These are phyloP conservation scores for Halophytophthora polymorphica DNA, from an alignment of 352 stramenopile genomes.

Conservation along the genomic window DNA sequence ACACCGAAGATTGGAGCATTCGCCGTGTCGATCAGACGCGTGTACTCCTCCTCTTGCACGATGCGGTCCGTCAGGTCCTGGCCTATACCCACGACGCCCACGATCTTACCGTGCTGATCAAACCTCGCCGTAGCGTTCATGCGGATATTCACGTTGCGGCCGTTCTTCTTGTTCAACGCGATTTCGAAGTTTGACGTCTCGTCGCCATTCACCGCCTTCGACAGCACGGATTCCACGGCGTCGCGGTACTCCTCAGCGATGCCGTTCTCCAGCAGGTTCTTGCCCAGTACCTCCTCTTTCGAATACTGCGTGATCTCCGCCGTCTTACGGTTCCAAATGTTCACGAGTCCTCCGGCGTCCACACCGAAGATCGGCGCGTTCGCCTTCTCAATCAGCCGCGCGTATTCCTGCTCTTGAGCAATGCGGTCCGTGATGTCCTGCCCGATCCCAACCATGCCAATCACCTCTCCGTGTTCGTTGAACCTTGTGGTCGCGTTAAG, in stretches of 20 bases:
- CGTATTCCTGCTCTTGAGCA: slow-evolving; percentile 75
- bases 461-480: slow-evolving; percentile 75
- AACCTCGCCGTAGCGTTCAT: slow-evolving; percentile 70
- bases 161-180: slow-evolving; percentile 65
- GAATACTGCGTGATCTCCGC: slow-evolving; percentile 88
- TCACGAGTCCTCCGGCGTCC: slow-evolving; percentile 69
- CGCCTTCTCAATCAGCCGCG: slow-evolving; percentile 84
- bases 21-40: slow-evolving; percentile 87
- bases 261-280: slow-evolving; percentile 64
- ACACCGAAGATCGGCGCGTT: slow-evolving; percentile 91
- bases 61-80: slow-evolving; percentile 87
- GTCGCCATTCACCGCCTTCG: slow-evolving; percentile 53
- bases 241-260: slow-evolving; percentile 56
- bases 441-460: slow-evolving; percentile 88
- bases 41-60: slow-evolving; percentile 86
- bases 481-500: slow-evolving; percentile 84
- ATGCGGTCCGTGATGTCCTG: slow-evolving; percentile 83
- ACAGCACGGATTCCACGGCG: slow-evolving; percentile 43
- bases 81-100: slow-evolving; percentile 84
- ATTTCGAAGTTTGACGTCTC: slow-evolving; percentile 87
- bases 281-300: slow-evolving; percentile 85
- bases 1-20: slow-evolving; percentile 91
- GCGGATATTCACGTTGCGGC: slow-evolving; percentile 57
- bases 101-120: slow-evolving; percentile 69
- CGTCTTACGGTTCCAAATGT: slow-evolving; percentile 92